Conservation (phyloP, 176 grass and related monocot species). For the Coix lacrymajobi region DNA sequence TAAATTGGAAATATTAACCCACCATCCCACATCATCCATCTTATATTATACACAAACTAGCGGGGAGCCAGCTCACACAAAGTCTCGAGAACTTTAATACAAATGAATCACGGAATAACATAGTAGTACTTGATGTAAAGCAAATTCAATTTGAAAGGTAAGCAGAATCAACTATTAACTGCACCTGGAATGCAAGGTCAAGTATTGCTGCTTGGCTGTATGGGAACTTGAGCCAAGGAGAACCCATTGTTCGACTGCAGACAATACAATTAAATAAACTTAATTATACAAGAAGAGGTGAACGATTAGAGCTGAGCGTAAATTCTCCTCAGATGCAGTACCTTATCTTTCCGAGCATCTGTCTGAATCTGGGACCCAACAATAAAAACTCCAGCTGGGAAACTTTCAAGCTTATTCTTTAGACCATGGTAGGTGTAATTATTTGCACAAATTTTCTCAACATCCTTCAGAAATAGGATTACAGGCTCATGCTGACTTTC, state of each 20-base stretch:
- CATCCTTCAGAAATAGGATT: constrained; percentile 77
- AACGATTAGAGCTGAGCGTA: not conserved
- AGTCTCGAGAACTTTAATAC: not conserved
- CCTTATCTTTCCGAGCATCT: constrained; percentile 89
- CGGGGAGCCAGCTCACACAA: not conserved
- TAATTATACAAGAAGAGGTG: constrained; percentile 1
- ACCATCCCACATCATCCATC: not conserved
- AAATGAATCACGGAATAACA: constrained; percentile 6
- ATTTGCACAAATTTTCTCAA: constrained; percentile 79
- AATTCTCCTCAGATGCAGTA: constrained; percentile 24
- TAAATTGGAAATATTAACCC: not conserved
- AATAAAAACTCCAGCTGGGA: constrained; percentile 78
- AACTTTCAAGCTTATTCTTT: constrained; percentile 65
- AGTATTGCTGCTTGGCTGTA: constrained; percentile 78
- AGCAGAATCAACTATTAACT: not conserved
- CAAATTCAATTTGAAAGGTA: constrained; percentile 20
- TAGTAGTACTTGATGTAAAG: not conserved
- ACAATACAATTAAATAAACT: constrained; percentile 14
- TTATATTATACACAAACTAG: not conserved
- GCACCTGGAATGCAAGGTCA: constrained; percentile 85
- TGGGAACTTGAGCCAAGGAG: constrained; percentile 88
- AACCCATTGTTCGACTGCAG: constrained; percentile 66
- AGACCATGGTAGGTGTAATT: constrained; percentile 61
- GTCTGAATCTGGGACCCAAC: constrained; percentile 75
- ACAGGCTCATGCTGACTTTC: constrained; percentile 64